phyloP scores from a whole-genome alignment of 441 rosid genomes.

The Euphorbia celastroides region DNA sequence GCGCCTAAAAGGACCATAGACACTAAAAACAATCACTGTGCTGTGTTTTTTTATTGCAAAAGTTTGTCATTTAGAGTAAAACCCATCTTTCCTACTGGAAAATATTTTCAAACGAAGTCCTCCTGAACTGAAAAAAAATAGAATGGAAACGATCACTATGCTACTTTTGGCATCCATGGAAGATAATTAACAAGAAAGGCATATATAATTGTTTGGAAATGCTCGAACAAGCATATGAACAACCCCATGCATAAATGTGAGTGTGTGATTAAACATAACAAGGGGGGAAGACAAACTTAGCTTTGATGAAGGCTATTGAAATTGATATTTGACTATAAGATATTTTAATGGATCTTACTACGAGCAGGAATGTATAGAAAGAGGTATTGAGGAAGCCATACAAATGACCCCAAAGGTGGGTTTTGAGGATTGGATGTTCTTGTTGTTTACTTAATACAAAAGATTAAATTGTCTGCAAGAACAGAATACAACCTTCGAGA shows the following conservation, averaged over 20 bases:
- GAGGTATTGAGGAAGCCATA: neutral
- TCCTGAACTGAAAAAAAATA: neutral
- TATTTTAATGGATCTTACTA: neutral
- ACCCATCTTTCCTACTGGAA: neutral
- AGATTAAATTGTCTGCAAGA: neutral
- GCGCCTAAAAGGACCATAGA: slow-evolving; percentile 4
- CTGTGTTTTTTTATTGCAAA: neutral
- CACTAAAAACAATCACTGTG: neutral
- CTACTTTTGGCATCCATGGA: neutral
- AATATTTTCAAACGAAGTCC: neutral
- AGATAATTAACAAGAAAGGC: neutral
- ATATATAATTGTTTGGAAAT: neutral
- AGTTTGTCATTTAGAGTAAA: neutral
- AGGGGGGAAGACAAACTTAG: neutral
- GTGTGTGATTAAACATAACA: neutral
- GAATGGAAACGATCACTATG: neutral
- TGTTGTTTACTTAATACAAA: neutral
- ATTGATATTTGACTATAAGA: neutral
- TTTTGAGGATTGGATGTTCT: neutral
- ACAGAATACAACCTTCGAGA: neutral
- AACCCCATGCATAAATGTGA: neutral
- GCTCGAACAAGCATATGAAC: neutral
- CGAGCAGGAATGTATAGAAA: neutral
- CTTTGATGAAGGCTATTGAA: neutral
- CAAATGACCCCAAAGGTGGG: neutral